Base-by-base conservation (phyloP, 2,329 filamentous ascomycete genomes). In the Xylaria sp. region DNA sequence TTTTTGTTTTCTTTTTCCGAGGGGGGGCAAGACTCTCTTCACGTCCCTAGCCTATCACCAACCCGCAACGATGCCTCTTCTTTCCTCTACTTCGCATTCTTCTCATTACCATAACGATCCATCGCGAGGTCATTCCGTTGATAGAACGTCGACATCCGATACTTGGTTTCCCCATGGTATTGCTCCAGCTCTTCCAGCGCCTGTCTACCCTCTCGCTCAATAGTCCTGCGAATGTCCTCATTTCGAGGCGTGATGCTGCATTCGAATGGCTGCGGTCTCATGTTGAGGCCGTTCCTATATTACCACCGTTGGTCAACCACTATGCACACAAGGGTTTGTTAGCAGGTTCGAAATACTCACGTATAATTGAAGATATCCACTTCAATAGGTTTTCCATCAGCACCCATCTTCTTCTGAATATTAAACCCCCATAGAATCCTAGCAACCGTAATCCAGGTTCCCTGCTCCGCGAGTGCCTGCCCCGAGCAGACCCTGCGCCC, bases 331-430 rank as follows among this genome's bases (percentile, higher is more conserved):
- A 3, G n/a, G 4, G 13, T 1, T 9, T 25, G 41, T 9, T 64
- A 37, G 18, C 13, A 13, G 74, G 74, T 20, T 70, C 15, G 2
- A 15, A 12, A 34, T 28, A 83, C 80, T 83, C 76, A 84, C 83
- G 84, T 87, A 70, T 86, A 87, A 66, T 84, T 79, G 70, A 88
- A 87, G 50, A 89, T 88, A 69, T 89, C 87, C 48, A 89, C 85
- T 1, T 84, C 82, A 20, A 87, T 80, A 20, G 82, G 80, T 28
- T 81, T 82, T 0, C 86, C 86, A 37, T 78, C 67, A 0, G 76
- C 51, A 34, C 80, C 79, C 65, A 65, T 76, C 66, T 80, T 79
- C 71, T 79, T 81, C 68, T 80, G 76, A 13, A 89, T 84, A 64
- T 82, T 81, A 73, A 89, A 90, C 0, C 82, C 87, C 86, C 88